Percentiles rank a stretch among this genome's conserved stretches.
phyloP scores from a whole-genome alignment of 2,329 filamentous ascomycete species.

The Phaeosphaeriaceae sp. region DNA sequence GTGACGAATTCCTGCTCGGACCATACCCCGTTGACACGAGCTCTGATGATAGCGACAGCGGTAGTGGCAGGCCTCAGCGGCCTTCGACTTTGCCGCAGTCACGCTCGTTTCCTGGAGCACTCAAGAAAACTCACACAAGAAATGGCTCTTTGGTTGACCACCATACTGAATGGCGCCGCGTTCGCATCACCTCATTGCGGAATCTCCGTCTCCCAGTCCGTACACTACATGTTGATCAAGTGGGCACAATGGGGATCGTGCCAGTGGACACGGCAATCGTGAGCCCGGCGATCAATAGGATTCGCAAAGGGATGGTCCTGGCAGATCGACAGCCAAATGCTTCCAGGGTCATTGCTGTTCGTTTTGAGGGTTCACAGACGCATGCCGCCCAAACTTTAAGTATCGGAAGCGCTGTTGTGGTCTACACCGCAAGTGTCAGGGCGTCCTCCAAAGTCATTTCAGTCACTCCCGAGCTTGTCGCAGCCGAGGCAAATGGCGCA shows the following conservation, averaged over 20 bases:
- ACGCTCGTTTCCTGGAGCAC: constrained; percentile 57
- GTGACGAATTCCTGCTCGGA: constrained; percentile 79
- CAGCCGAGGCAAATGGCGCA: constrained; percentile 23
- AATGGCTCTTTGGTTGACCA: constrained; percentile 19
- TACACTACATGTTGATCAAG: constrained; percentile 78
- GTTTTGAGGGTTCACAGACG: constrained; percentile 65
- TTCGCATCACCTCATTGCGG: constrained; percentile 83
- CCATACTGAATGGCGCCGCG: constrained; percentile 74
- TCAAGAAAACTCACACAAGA: constrained; percentile 36
- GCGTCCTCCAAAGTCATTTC: constrained; percentile 78
- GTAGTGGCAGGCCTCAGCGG: constrained; percentile 32
- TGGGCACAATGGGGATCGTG: constrained; percentile 85
- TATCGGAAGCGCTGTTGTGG: constrained; percentile 75
- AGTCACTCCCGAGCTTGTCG: constrained; percentile 34
- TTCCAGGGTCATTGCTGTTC: constrained; percentile 63
- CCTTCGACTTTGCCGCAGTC: constrained; percentile 49
- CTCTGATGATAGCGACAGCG: constrained; percentile 48
- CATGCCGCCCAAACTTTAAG: constrained; percentile 69
- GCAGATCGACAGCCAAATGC: constrained; percentile 66
- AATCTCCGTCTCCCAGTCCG: constrained; percentile 86
- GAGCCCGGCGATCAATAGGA: constrained; percentile 46
- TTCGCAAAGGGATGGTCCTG: constrained; percentile 84
- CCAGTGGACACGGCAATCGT: constrained; percentile 42
- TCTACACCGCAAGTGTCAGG: constrained; percentile 87
- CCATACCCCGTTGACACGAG: constrained; percentile 62